Conservation (phyloP, 1,284 basidiomycete genomes). For the Trametes polyzona region DNA sequence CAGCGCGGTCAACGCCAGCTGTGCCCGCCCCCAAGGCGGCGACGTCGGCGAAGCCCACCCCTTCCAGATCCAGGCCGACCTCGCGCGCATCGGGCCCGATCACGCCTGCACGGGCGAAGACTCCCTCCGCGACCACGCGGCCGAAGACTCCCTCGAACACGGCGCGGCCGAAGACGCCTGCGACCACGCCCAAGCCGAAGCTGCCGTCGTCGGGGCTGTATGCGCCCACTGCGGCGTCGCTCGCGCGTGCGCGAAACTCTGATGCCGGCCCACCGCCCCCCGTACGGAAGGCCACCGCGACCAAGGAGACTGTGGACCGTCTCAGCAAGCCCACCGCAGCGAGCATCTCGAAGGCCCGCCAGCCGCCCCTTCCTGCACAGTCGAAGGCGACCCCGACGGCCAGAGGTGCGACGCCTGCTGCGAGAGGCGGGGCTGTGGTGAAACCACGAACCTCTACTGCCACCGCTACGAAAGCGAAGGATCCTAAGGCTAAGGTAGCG, state of each 20-base stretch:
- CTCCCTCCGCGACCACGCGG: slow-evolving; percentile 44
- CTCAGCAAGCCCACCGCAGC: slow-evolving; percentile 79
- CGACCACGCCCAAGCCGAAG: slow-evolving; percentile 32
- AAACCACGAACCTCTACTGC: slow-evolving; percentile 17
- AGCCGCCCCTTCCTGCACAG: slow-evolving; percentile 23
- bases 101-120: slow-evolving; percentile 46
- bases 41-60: slow-evolving; percentile 22
- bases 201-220: slow-evolving; percentile 53
- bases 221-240: slow-evolving; percentile 78
- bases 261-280: slow-evolving; percentile 49
- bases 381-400: slow-evolving; percentile 25
- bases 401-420: slow-evolving; percentile 29
- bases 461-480: slow-evolving; percentile 22
- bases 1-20: slow-evolving; percentile 26
- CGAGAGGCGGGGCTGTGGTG: slow-evolving; percentile 24
- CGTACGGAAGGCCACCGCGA: slow-evolving; percentile 49
- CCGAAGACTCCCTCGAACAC: slow-evolving; percentile 47
- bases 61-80: slow-evolving; percentile 28
- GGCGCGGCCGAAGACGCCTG: slow-evolving; percentile 41
- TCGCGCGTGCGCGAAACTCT: slow-evolving; percentile 64
- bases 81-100: slow-evolving; percentile 28
- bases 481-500: slow-evolving; percentile 17
- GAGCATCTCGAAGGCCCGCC: slow-evolving; percentile 57
- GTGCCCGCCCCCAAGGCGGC: slow-evolving; percentile 23
- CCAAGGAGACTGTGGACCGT: slow-evolving; percentile 56